Conservation (phyloP, 208 protist genomes). For the Leishmania tropica region DNA sequence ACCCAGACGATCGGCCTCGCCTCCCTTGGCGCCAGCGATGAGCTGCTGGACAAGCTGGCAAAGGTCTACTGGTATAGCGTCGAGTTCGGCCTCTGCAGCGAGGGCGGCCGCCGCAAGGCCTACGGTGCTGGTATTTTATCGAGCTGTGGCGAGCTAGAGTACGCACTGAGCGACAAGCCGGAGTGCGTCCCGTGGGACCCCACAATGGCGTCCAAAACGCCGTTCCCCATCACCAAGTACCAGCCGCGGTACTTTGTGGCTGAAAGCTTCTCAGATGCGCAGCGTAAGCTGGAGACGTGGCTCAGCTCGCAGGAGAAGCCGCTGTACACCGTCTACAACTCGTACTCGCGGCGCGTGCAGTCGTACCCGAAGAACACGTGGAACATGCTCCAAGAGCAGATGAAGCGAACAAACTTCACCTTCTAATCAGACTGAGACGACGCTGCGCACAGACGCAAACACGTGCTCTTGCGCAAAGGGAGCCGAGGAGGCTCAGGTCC, state of each 20-base stretch:
- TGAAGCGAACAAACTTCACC: conserved; percentile 42
- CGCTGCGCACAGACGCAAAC: neutral
- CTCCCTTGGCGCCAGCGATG: conserved; percentile 95
- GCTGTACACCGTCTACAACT: conserved; percentile 92
- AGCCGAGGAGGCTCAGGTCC: neutral
- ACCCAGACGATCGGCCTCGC: conserved; percentile 97
- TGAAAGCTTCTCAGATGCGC: conserved; percentile 90
- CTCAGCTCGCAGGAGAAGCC: conserved; percentile 71
- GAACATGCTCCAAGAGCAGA: conserved; percentile 60
- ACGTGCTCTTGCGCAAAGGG: neutral
- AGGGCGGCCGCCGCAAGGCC: conserved; percentile 84
- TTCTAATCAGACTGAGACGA: conserved; percentile 12
- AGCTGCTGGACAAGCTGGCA: conserved; percentile 91
- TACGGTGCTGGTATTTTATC: conserved; percentile 97
- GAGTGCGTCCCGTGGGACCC: conserved; percentile 76
- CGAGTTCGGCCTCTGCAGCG: conserved; percentile 96
- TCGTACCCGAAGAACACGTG: conserved; percentile 74
- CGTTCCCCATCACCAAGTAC: conserved; percentile 95
- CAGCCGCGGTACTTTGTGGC: conserved; percentile 96
- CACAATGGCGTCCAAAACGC: conserved; percentile 40
- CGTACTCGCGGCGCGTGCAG: conserved; percentile 88
- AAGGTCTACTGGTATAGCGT: conserved; percentile 97
- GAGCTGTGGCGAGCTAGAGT: conserved; percentile 93
- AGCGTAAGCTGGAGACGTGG: conserved; percentile 87
- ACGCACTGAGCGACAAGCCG: conserved; percentile 47